These are phyloP conservation scores for Candida taoyuanica DNA, from an alignment of 805 yeast species.

Conservation along the genomic window DNA sequence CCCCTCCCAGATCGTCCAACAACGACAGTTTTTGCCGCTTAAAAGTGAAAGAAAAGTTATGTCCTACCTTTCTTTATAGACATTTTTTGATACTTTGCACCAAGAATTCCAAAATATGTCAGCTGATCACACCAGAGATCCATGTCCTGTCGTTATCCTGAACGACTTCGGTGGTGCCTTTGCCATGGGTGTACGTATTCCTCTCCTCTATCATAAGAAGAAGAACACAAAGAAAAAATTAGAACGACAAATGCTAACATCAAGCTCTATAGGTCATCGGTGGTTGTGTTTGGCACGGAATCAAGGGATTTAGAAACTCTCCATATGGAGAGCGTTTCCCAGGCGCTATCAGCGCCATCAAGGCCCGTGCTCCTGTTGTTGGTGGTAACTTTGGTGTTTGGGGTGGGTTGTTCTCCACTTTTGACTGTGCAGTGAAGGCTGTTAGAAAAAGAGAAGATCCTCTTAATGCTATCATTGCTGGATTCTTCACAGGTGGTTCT, in stretches of 20 bases:
- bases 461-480: constrained; percentile 96
- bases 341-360: constrained; percentile 87
- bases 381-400: constrained; percentile 99
- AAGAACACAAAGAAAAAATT: background rate
- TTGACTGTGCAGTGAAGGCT: constrained; percentile 93
- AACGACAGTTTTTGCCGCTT: background rate
- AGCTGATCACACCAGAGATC: constrained; percentile 98
- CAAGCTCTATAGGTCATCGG: constrained; percentile 51
- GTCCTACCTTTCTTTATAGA: background rate
- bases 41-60: background rate
- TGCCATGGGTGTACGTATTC: constrained; percentile 76
- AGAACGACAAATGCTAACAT: too few species aligned
- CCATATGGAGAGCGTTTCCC: constrained; percentile 93
- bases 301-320: constrained; percentile 97
- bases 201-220: background rate
- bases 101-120: constrained; percentile 44
- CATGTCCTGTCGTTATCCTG: constrained; percentile 94
- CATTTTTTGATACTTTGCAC: too few species aligned
- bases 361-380: constrained; percentile 95
- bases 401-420: constrained; percentile 97
- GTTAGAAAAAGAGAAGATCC: constrained; percentile 98
- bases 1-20: too few species aligned
- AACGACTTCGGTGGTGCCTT: constrained; percentile 99
- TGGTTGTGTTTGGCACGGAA: constrained; percentile 98
- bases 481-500: constrained; percentile 97